These are phyloP conservation scores for Alnus glutinosa DNA, from an alignment of 306 rosid species.

Conservation along the genomic window DNA sequence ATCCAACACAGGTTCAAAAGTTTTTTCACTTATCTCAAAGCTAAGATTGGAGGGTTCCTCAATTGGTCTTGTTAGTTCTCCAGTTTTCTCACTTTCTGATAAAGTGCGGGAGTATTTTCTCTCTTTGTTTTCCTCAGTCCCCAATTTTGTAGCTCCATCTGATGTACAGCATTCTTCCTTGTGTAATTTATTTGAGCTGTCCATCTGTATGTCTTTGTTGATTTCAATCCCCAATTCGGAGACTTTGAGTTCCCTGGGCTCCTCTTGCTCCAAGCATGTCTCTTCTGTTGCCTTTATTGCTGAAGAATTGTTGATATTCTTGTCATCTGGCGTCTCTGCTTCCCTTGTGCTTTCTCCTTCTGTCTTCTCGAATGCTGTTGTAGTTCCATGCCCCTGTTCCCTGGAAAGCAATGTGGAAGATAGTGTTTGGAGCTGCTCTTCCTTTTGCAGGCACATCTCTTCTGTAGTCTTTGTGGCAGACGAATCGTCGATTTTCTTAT, in stretches of 20 bases:
- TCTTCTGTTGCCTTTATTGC: conserved; percentile 14
- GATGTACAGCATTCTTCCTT: conserved; percentile 7
- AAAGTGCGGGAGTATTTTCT: neutral
- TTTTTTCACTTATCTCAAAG: neutral
- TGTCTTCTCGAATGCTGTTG: conserved; percentile 1
- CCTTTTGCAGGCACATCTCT: neutral
- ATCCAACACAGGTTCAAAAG: conserved; percentile 9
- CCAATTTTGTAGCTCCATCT: conserved; percentile 4
- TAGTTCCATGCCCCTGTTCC: conserved; percentile 23
- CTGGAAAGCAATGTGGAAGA: conserved; percentile 6
- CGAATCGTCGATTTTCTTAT: neutral
- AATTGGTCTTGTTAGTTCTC: neutral
- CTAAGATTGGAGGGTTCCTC: conserved; percentile 3
- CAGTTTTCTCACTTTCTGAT: conserved; percentile 7
- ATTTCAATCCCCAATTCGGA: conserved; percentile 11
- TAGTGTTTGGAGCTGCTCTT: conserved; percentile 5
- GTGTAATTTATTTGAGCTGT: neutral
- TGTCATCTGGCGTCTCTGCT: neutral
- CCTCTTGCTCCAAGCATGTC: conserved; percentile 1
- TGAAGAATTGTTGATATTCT: conserved; percentile 3
- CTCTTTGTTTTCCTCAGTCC: neutral
- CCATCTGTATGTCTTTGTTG: neutral
- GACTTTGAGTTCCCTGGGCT: conserved; percentile 14
- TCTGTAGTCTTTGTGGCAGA: neutral
- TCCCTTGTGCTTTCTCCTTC: conserved; percentile 17